Conservation (phyloP, 352 stramenopile species). For the Globisporangium acanthophoron region DNA sequence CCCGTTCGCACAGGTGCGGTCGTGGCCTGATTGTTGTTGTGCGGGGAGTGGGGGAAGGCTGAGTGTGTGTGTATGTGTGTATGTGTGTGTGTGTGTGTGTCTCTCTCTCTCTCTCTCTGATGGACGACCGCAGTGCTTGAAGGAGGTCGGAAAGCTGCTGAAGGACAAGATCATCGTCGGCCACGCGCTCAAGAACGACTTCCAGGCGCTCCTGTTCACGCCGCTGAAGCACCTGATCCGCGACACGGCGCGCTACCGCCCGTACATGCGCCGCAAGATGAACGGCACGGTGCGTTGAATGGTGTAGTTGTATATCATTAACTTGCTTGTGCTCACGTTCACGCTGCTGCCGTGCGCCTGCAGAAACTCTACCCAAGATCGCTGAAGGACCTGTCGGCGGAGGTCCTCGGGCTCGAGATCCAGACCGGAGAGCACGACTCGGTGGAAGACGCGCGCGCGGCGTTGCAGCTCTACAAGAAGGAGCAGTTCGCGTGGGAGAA, state of each 20-base stretch:
- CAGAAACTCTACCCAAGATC: conserved; percentile 86
- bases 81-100: not conserved
- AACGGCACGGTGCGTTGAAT: conserved; percentile 62
- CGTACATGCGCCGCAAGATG: conserved; percentile 83
- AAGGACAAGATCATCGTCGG: conserved; percentile 81
- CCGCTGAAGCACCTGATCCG: conserved; percentile 74
- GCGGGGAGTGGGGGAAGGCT: not conserved
- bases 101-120: not conserved
- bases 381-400: conserved; percentile 66
- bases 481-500: conserved; percentile 85
- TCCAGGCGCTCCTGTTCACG: conserved; percentile 84
- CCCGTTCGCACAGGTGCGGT: conserved; percentile 47
- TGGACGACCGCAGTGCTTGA: conserved; percentile 45
- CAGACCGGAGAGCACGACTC: conserved; percentile 86
- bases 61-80: not conserved
- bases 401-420: conserved; percentile 63
- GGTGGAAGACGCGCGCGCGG: conserved; percentile 78
- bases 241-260: conserved; percentile 78
- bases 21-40: not conserved
- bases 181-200: conserved; percentile 83
- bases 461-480: conserved; percentile 76
- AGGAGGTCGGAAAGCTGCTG: conserved; percentile 77
- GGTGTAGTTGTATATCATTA: not conserved
- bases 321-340: not conserved
- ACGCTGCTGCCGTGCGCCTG: not conserved